Percentiles rank a stretch among this genome's conserved stretches.
phyloP scores from a whole-genome alignment of 495 filamentous ascomycete genomes.

The Talaromyces adpressus region DNA sequence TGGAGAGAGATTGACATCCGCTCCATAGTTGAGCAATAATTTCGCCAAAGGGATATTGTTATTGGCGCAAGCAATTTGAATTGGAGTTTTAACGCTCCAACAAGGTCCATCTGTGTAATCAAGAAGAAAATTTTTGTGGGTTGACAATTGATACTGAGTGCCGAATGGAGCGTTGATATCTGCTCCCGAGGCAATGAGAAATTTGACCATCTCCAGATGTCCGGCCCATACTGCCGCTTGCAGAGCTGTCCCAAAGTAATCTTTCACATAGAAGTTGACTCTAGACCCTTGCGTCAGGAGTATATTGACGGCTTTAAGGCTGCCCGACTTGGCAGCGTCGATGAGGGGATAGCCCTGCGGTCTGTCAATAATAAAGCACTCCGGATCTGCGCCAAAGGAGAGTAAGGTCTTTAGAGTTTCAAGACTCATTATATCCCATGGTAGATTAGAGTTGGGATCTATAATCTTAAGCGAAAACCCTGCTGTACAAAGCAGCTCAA shows the following conservation, averaged over 20 bases:
- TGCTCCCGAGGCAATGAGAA: slow-evolving; percentile 23
- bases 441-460: too few relatives aligned
- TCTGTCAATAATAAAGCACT: background rate
- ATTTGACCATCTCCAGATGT: slow-evolving; percentile 15
- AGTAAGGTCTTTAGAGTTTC: background rate
- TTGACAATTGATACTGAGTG: background rate
- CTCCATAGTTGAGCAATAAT: slow-evolving; percentile 9
- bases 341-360: background rate
- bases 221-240: slow-evolving; percentile 21
- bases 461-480: background rate
- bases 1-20: background rate
- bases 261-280: slow-evolving; percentile 11
- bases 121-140: background rate
- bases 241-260: slow-evolving; percentile 13
- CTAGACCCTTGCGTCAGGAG: slow-evolving; percentile 17
- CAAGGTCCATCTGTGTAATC: background rate
- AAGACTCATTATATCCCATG: background rate
- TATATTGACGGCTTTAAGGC: slow-evolving; percentile 4
- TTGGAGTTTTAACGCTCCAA: slow-evolving; percentile 2
- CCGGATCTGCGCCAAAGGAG: background rate
- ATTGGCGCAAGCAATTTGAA: slow-evolving; percentile 8
- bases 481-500: slow-evolving; percentile 1
- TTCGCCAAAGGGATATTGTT: slow-evolving; percentile 6
- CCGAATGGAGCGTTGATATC: slow-evolving; percentile 11
- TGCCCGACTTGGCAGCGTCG: slow-evolving; percentile 14